These are phyloP conservation scores for Sicyos edulis DNA, from an alignment of 306 rosid genomes.

Conservation along the genomic window DNA sequence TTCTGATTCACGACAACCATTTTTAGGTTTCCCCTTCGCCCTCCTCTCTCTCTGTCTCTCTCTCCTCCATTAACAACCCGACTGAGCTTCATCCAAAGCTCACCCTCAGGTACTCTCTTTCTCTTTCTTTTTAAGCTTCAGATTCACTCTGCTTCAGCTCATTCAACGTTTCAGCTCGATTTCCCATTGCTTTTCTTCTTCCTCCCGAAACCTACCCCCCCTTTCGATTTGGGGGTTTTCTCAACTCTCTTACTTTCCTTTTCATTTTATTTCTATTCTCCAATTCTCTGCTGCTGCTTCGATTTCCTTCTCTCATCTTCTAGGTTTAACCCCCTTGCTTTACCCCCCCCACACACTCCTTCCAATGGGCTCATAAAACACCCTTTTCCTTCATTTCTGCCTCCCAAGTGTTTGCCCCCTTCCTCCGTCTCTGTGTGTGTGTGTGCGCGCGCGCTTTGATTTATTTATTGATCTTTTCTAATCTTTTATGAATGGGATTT, in stretches of 20 bases:
- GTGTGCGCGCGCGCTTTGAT: too few relatives aligned
- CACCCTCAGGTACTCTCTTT: slow-evolving; percentile 16
- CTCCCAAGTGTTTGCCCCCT: not conserved
- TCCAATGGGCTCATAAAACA: not conserved
- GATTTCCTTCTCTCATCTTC: not conserved
- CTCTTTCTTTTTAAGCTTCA: not conserved
- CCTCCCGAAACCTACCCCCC: not conserved
- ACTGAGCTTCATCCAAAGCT: not conserved
- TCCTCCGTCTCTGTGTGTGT: too few relatives aligned
- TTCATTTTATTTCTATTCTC: not conserved
- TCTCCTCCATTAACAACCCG: not conserved
- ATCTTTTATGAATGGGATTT: not conserved
- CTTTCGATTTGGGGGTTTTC: not conserved
- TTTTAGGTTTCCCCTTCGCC: slow-evolving; percentile 3
- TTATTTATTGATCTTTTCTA: too few relatives aligned
- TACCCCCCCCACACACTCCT: too few relatives aligned
- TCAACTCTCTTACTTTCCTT: not conserved
- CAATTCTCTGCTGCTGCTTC: not conserved
- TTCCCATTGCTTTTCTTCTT: not conserved
- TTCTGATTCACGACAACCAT: slow-evolving; percentile 3
- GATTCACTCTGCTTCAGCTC: slow-evolving; percentile 20
- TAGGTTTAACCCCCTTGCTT: not conserved
- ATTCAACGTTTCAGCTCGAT: not conserved
- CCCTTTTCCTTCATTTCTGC: not conserved
- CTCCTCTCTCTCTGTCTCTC: not conserved